Evolutionary conservation across 768 basidiomycete species (phyloP).

Genomic region (Russula brevipes): DNA sequence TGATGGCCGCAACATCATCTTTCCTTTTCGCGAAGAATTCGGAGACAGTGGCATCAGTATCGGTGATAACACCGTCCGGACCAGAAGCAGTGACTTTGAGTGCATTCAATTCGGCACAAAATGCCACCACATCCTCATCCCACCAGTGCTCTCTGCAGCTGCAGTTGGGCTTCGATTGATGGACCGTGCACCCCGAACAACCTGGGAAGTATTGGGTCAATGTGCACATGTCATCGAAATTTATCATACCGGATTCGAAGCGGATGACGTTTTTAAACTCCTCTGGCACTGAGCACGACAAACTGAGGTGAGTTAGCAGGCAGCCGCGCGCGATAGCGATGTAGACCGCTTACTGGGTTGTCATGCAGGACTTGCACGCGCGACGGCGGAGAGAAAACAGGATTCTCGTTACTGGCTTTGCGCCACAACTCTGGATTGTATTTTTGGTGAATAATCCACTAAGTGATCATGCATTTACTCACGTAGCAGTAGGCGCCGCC

Average conservation of each 20-base stretch:
- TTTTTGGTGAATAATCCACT: background rate
- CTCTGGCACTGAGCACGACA: background rate
- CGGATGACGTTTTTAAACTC: constrained; percentile 1
- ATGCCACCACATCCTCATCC: constrained; percentile 8
- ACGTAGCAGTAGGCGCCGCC: constrained; percentile 21
- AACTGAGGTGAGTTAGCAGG: background rate
- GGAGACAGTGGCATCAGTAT: background rate
- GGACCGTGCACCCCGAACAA: background rate
- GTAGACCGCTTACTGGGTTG: background rate
- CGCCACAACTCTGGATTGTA: constrained; percentile 14
- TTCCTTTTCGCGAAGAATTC: background rate
- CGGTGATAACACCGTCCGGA: background rate
- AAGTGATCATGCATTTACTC: background rate
- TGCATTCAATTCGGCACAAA: background rate
- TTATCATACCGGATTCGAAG: background rate
- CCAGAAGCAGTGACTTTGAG: background rate
- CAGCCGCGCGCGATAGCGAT: background rate
- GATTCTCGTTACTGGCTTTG: constrained; percentile 15
- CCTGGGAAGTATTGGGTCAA: background rate
- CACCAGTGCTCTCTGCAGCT: constrained; percentile 8
- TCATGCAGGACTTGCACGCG: constrained; percentile 18
- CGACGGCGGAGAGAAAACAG: constrained; percentile 20
- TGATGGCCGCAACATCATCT: background rate
- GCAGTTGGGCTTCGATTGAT: background rate
- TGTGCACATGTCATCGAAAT: background rate